Evolutionary conservation across 202 grass and related monocot species (phyloP), one percentile per base, ranked within the genome.

Genomic region (Schoenoplectus triqueter): DNA sequence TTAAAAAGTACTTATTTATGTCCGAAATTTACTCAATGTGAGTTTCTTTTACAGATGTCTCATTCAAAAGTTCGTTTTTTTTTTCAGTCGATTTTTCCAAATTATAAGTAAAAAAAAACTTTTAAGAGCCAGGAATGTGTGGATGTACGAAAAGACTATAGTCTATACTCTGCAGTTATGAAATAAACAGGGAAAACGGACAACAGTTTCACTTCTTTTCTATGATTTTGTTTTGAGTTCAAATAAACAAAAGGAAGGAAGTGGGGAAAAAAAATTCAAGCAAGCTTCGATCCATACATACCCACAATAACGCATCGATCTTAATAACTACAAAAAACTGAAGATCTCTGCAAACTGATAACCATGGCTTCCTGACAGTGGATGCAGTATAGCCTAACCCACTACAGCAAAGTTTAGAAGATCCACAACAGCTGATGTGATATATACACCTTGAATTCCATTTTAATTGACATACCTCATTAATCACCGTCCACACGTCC

Each of bases 401-500:
- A 31, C 52, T 17, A 78, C 45, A 10, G 18, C 21, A 77, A 78
- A 78, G 10, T 78, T 57, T 44, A 59, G 13, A 9, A 60, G 11
- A 60, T 57, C 52, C 21, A 31, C 73, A 39, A 44, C 54, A 59
- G 13, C 1, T 76, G 2, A 60, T 78, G 21, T 22, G 70, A 73
- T 51, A 73, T 57, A 40, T 41, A 59, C 2, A 20, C 73, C 3
- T 14, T 20, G 47, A 7, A 42, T 41, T 77, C 73, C 51, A 57
- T 6, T 57, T 51, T 73, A 17, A 49, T 73, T 13, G 46, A 31
- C 14, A 68, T 68, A 73, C 20, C 19, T 41, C 55, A 76, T 41
- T 41, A 78, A 78, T 78, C 54, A 78, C 73, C 73, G 59, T 56
- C 54, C 51, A 78, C 42, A 9, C 7, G n/a, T 78, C 74, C 52